Conservation (phyloP, 2,329 filamentous ascomycete species). For the Leptographium lundbergii region DNA sequence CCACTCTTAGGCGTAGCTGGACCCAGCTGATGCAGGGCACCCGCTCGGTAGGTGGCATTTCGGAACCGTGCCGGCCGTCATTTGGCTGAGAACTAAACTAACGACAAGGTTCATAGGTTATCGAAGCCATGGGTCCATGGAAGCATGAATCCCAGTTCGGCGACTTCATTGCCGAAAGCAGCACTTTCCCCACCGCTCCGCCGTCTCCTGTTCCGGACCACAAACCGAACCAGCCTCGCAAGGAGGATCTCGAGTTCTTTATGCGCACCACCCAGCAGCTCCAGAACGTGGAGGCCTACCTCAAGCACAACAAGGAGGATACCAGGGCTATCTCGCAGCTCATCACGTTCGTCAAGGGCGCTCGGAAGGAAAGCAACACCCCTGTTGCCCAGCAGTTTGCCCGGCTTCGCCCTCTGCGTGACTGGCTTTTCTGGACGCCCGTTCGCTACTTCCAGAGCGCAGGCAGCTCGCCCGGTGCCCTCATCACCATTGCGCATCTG, state of each 20-base stretch:
- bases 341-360: constrained; percentile 58
- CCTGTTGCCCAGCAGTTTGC: constrained; percentile 76
- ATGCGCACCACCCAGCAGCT: constrained; percentile 55
- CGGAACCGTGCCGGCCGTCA: neutral
- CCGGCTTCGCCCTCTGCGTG: constrained; percentile 73
- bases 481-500: constrained; percentile 80
- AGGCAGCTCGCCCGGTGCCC: constrained; percentile 60
- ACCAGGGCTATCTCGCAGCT: constrained; percentile 56
- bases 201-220: constrained; percentile 49
- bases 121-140: constrained; percentile 85
- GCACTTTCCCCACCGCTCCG: constrained; percentile 56
- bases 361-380: constrained; percentile 56
- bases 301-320: constrained; percentile 59
- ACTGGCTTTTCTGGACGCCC: constrained; percentile 94
- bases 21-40: constrained; percentile 85
- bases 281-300: constrained; percentile 52
- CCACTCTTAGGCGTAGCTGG: constrained; percentile 64
- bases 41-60: constrained; percentile 53
- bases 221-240: constrained; percentile 48
- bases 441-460: constrained; percentile 70
- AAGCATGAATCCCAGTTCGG: constrained; percentile 79
- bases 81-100: neutral
- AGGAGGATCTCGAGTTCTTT: constrained; percentile 59
- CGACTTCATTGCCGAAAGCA: constrained; percentile 70
- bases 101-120: constrained; percentile 41